Evolutionary conservation across 2,329 filamentous ascomycete genomes (phyloP).

Genomic region (Fusarium phyllophilum): DNA sequence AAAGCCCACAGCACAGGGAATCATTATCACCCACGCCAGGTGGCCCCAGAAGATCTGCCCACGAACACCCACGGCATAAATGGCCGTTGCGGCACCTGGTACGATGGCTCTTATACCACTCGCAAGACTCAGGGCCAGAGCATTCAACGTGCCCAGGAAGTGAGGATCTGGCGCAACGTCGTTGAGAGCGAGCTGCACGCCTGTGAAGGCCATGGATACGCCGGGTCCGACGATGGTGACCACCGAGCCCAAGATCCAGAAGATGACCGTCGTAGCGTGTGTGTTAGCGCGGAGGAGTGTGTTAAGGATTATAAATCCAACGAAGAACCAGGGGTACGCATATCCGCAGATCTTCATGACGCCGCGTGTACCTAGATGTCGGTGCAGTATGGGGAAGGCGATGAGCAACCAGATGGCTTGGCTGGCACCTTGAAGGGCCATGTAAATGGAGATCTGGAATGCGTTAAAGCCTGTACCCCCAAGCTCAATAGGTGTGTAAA

Average conservation of each 20-base stretch:
- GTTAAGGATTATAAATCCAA: slow-evolving; percentile 66
- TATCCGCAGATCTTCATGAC: slow-evolving; percentile 66
- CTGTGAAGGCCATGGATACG: slow-evolving; percentile 76
- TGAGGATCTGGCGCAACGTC: slow-evolving; percentile 73
- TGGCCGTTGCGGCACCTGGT: slow-evolving; percentile 71
- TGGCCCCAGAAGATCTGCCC: slow-evolving; percentile 72
- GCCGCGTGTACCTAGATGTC: slow-evolving; percentile 71
- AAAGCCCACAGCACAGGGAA: slow-evolving; percentile 46
- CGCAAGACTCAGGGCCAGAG: slow-evolving; percentile 64
- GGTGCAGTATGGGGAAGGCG: slow-evolving; percentile 75
- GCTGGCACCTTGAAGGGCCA: slow-evolving; percentile 70
- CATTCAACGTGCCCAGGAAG: slow-evolving; percentile 77
- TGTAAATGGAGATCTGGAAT: slow-evolving; percentile 71
- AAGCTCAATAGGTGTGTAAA: slow-evolving; percentile 68
- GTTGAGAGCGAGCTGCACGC: slow-evolving; percentile 77
- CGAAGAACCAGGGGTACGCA: slow-evolving; percentile 73
- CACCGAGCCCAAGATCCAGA: slow-evolving; percentile 63
- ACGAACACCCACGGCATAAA: slow-evolving; percentile 75
- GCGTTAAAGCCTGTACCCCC: slow-evolving; percentile 74
- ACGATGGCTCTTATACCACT: slow-evolving; percentile 72
- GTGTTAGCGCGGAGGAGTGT: slow-evolving; percentile 53
- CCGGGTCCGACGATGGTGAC: slow-evolving; percentile 66
- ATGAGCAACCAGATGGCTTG: slow-evolving; percentile 79
- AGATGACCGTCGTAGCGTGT: slow-evolving; percentile 51
- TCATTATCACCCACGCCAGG: slow-evolving; percentile 49